Conservation (phyloP, 78 protist genomes). For the Dictyostelium purpureum region DNA sequence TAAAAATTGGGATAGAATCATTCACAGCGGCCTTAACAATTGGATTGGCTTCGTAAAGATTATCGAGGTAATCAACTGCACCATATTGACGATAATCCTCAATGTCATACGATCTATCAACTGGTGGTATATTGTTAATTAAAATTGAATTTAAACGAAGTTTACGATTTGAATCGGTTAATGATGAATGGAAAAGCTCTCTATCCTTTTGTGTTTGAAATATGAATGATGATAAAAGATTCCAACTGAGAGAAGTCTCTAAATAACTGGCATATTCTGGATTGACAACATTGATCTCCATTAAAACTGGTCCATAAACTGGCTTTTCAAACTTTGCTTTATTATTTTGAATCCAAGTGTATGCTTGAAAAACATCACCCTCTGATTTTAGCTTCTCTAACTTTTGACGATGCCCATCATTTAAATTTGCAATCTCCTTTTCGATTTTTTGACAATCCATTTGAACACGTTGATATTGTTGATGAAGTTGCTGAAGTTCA, state of each 20-base stretch:
- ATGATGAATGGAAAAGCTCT: background rate
- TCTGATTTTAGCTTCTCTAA: background rate
- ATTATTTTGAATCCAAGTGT: background rate
- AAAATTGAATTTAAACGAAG: background rate
- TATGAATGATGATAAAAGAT: constrained; percentile 17
- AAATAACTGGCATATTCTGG: constrained; percentile 58
- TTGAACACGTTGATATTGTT: background rate
- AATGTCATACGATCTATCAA: no score
- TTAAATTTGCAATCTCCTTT: background rate
- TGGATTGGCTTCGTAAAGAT: constrained; percentile 6
- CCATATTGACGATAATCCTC: constrained; percentile 5
- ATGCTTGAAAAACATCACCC: background rate
- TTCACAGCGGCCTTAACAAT: constrained; percentile 2
- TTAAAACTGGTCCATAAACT: constrained; percentile 71
- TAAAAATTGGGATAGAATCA: constrained; percentile 7
- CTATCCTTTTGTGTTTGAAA: constrained; percentile 25
- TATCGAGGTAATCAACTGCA: constrained; percentile 10
- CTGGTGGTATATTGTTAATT: no score
- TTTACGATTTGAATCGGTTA: background rate
- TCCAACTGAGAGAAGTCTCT: background rate
- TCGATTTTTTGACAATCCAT: background rate
- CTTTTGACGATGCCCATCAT: background rate
- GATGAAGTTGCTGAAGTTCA: background rate
- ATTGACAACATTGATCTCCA: constrained; percentile 64
- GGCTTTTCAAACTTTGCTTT: background rate